Conservation (phyloP, 257 asterid genomes). For the Plantago major region DNA sequence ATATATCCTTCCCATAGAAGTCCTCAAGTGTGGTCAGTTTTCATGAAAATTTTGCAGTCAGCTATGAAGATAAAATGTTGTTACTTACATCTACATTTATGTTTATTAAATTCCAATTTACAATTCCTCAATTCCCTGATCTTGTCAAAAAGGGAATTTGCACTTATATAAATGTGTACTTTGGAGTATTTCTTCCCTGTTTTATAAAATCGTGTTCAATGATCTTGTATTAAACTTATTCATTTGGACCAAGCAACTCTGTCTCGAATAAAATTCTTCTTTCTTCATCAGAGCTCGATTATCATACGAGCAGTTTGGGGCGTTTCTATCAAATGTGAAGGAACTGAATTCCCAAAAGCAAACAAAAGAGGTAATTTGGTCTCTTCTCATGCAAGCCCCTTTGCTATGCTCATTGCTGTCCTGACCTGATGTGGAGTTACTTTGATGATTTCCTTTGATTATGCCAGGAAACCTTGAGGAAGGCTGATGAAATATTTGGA, state of each 20-base stretch:
- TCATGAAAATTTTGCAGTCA: background rate
- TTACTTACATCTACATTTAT: no score
- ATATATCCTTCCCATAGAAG: conserved; percentile 7
- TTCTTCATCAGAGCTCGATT: conserved; percentile 54
- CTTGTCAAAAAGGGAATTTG: no score
- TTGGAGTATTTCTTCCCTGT: background rate
- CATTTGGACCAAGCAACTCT: background rate
- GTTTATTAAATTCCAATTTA: no score
- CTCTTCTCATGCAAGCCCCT: background rate
- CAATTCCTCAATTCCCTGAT: no score
- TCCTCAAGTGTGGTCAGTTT: conserved; percentile 1
- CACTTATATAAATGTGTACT: no score
- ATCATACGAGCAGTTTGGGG: conserved; percentile 86
- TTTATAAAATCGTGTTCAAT: background rate
- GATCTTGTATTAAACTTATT: background rate
- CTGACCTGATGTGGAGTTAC: background rate
- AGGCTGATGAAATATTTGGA: conserved; percentile 84
- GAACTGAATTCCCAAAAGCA: conserved; percentile 90
- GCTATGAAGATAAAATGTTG: no score
- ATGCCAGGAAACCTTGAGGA: conserved; percentile 67
- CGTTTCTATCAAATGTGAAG: conserved; percentile 92
- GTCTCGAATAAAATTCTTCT: conserved; percentile 7
- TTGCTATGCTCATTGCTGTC: background rate
- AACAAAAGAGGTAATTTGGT: conserved; percentile 64
- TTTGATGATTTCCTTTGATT: conserved; percentile 10